These are phyloP conservation scores for Xylariaceae sp. DNA, from an alignment of 2,329 filamentous ascomycete genomes.

Conservation along the genomic window DNA sequence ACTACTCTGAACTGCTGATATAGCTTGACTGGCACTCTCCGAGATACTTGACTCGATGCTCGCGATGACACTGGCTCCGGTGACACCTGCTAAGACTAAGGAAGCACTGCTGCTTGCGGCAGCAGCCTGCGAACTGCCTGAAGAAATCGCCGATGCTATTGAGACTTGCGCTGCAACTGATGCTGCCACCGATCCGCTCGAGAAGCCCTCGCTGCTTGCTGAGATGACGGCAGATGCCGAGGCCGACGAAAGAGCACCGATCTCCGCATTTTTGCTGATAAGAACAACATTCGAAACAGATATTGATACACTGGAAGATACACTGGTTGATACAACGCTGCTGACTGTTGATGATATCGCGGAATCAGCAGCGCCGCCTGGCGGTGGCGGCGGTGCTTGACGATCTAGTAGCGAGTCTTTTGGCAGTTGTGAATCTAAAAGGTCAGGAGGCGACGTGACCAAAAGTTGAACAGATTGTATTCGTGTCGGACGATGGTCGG, in stretches of 20 bases:
- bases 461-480: too few species aligned
- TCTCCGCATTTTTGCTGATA: background rate
- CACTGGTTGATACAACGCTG: background rate
- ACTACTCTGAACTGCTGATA: conserved; percentile 3
- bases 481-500: background rate
- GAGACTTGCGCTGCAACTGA: conserved; percentile 1
- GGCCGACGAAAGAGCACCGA: conserved; percentile 1
- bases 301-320: conserved; percentile 2
- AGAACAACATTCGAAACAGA: conserved; percentile 1
- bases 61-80: conserved; percentile 2
- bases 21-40: conserved; percentile 4
- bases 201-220: conserved; percentile 1
- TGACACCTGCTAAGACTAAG: conserved; percentile 1
- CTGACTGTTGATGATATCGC: conserved; percentile 1
- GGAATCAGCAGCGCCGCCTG: background rate
- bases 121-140: conserved; percentile 1
- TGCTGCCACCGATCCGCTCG: background rate
- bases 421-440: background rate
- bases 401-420: background rate
- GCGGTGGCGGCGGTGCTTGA: conserved; percentile 1
- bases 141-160: conserved; percentile 1
- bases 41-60: conserved; percentile 2
- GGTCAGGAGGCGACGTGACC: background rate
- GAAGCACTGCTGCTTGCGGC: conserved; percentile 2
- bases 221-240: background rate